Evolutionary conservation across 345 rosid genomes (phyloP).

Genomic region (Eucalyptus leucophloia): DNA sequence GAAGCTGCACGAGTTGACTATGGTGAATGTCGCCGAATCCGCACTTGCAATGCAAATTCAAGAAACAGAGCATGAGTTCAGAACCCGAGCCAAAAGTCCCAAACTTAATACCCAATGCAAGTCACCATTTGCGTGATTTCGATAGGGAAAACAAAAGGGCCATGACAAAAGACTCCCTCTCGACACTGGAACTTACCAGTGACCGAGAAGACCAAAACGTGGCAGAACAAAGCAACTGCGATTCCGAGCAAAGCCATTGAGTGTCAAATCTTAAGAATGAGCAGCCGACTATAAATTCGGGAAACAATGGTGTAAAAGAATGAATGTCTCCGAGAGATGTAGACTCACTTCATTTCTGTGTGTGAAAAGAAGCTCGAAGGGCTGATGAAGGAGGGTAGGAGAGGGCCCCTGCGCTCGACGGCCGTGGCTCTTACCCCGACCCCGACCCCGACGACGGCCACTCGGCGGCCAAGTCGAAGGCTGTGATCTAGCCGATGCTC

Average conservation of each 20-base stretch:
- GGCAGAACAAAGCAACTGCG: neutral
- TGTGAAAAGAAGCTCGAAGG: neutral
- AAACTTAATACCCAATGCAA: neutral
- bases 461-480: no score
- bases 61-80: neutral
- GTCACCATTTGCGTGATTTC: neutral
- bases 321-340: neutral
- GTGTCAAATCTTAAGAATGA: neutral
- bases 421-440: no score
- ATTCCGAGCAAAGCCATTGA: neutral
- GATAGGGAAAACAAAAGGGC: neutral
- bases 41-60: neutral
- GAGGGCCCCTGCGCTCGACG: accelerated
- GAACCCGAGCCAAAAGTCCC: neutral
- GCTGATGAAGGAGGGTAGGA: neutral
- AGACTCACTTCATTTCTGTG: neutral
- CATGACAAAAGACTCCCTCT: neutral
- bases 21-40: slow-evolving; percentile 19
- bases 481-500: no score
- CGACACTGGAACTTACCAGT: neutral
- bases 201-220: neutral
- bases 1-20: slow-evolving; percentile 45
- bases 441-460: accelerated
- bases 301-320: neutral
- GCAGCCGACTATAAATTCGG: neutral